Base-by-base conservation (phyloP, 2,329 filamentous ascomycete species). In the Lojkania enalia region DNA sequence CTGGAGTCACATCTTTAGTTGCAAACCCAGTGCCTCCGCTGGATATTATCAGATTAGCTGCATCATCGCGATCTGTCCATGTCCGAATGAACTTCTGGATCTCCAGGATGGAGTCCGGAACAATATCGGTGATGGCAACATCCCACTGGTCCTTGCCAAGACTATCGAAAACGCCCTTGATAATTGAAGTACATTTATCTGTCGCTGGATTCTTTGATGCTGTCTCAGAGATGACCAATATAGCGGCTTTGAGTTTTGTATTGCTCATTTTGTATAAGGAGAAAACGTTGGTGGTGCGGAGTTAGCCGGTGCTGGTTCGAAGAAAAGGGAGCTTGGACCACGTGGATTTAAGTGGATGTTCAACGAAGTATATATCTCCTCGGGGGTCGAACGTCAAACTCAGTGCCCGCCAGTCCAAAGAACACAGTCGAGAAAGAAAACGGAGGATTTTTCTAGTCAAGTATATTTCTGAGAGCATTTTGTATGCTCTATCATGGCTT, bases 11-110 rank as follows among this genome's bases (percentile, higher is more conserved):
- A 73, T 99, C 94, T 43, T 86, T 82, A 9, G 84, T 77, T 5
- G 94, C 87, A 70, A 99, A 99, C 0, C 94, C 94, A 1, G 94
- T 99, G 2, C 94, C 94, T 16, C 94, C 94, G 5, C 90, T 96
- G 0, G 90, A 92, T 35, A 96, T 70, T 48, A 99, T 81, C 46
- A 97, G 72, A 69, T 96, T 92, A 38, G 85, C 68, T 3, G 76
- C 53, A 3, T 64, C 69, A 36, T 78, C 77, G 4, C 79, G 59
- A 68, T 96, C 90, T 0, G 87, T 77, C 88, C 89, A 96, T 9
- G 74, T 64, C 48, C 76, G 82, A 39, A 99, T 79, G 39, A 83
- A 78, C 13, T 77, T 77, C 63, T 95, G 89, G 44, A 99, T 96
- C 15, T 85, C 78, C 3, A 82, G 67, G 4, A 85, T 76, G 64